A percentile compares a stretch with the other conserved stretches of the same genome.
Evolutionary conservation across 768 basidiomycete genomes (phyloP).

Genomic region (Lactarius indigo): DNA sequence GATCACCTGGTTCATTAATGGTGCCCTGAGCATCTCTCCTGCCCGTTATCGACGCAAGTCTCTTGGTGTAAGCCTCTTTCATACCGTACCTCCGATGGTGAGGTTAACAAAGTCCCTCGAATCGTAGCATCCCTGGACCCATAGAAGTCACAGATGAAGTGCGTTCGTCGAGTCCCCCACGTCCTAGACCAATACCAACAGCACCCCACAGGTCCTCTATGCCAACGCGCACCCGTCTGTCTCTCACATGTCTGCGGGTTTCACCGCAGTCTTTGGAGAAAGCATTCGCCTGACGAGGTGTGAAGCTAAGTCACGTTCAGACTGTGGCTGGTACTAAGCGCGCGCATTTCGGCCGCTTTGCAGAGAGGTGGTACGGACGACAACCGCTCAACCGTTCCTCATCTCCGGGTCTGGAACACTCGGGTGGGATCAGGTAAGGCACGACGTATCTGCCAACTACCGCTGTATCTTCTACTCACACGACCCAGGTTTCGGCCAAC

Average conservation of each 20-base stretch:
- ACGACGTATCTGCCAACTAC: slow-evolving; percentile 6
- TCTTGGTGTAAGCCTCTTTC: slow-evolving; percentile 28
- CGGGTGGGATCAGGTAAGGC: slow-evolving; percentile 88
- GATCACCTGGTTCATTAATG: not conserved
- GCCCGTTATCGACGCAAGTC: slow-evolving; percentile 16
- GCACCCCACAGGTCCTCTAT: slow-evolving; percentile 60
- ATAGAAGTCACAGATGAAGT: slow-evolving; percentile 63
- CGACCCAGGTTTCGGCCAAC: slow-evolving; percentile 75
- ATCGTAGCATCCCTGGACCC: slow-evolving; percentile 46
- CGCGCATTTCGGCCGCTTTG: not conserved
- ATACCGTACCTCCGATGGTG: not conserved
- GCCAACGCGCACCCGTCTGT: slow-evolving; percentile 92
- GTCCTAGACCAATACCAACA: not conserved
- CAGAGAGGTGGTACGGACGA: slow-evolving; percentile 75
- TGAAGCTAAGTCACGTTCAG: slow-evolving; percentile 25
- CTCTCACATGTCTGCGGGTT: slow-evolving; percentile 87
- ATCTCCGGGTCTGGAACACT: slow-evolving; percentile 94
- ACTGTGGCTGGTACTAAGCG: slow-evolving; percentile 8
- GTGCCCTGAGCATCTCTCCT: not conserved
- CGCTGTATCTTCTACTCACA: not conserved
- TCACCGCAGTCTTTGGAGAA: slow-evolving; percentile 84
- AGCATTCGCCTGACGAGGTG: slow-evolving; percentile 81
- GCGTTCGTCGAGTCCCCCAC: slow-evolving; percentile 17
- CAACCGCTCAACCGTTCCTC: slow-evolving; percentile 82
- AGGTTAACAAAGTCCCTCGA: slow-evolving; percentile 22